Evolutionary conservation across 768 basidiomycete species (phyloP).

Genomic region (Lactifluus echinatus): DNA sequence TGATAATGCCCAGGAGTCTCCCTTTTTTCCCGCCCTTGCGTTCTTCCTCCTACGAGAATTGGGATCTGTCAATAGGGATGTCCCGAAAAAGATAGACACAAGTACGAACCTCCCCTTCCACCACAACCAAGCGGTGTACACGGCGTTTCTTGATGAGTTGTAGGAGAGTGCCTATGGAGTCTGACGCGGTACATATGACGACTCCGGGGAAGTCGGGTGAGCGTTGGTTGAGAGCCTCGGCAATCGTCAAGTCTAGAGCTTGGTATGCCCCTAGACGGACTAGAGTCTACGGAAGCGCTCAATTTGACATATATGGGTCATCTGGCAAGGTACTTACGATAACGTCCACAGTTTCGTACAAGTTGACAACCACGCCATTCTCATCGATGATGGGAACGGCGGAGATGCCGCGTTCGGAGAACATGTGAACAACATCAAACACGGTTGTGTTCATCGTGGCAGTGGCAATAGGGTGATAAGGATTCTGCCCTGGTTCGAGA

Average conservation of each 20-base stretch:
- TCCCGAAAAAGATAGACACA: neutral
- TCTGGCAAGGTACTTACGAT: slow-evolving; percentile 53
- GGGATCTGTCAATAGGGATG: neutral
- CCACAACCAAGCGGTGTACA: slow-evolving; percentile 91
- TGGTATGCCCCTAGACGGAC: slow-evolving; percentile 93
- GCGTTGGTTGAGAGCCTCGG: slow-evolving; percentile 85
- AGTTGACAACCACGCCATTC: slow-evolving; percentile 85
- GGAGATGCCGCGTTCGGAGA: slow-evolving; percentile 89
- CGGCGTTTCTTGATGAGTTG: slow-evolving; percentile 88
- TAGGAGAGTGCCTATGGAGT: slow-evolving; percentile 85
- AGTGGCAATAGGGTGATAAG: slow-evolving; percentile 85
- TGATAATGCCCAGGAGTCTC: slow-evolving; percentile 76
- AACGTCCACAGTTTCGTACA: slow-evolving; percentile 99
- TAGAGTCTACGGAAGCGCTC: slow-evolving; percentile 54
- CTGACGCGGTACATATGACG: slow-evolving; percentile 87
- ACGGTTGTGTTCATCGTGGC: slow-evolving; percentile 88
- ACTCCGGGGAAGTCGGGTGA: slow-evolving; percentile 95
- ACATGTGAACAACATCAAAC: slow-evolving; percentile 98
- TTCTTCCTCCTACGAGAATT: slow-evolving; percentile 66
- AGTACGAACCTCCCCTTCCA: slow-evolving; percentile 72
- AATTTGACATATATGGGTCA: neutral
- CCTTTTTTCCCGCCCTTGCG: slow-evolving; percentile 74
- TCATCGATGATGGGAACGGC: slow-evolving; percentile 95
- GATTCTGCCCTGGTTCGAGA: slow-evolving; percentile 47
- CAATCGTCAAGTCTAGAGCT: slow-evolving; percentile 89